A percentile compares a stretch with the other conserved stretches of the same genome.
These are phyloP conservation scores for Morella rubra DNA, from an alignment of 306 rosid genomes.

Conservation along the genomic window DNA sequence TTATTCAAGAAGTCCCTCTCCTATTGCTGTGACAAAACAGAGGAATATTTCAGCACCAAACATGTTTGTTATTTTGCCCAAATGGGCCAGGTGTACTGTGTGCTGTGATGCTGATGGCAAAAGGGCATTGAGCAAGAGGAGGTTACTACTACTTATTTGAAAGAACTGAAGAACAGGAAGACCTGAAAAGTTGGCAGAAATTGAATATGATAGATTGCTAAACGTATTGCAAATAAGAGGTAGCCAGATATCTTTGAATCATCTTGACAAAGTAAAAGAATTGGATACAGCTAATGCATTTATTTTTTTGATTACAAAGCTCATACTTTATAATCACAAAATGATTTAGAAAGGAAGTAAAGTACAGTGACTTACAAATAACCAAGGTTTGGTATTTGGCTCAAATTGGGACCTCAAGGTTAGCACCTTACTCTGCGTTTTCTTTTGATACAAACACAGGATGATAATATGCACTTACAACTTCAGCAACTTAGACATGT, in stretches of 20 bases:
- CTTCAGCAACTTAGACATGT: conserved; percentile 58
- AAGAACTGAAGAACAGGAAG: too few species aligned
- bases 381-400: conserved; percentile 43
- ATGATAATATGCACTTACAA: conserved; percentile 56
- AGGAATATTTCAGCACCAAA: too few species aligned
- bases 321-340: background rate
- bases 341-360: conserved; percentile 10
- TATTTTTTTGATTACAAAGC: background rate
- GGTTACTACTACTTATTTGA: too few species aligned
- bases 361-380: conserved; percentile 64
- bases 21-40: too few species aligned
- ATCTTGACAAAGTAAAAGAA: background rate
- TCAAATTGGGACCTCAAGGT: conserved; percentile 59
- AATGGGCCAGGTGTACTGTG: too few species aligned
- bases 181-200: too few species aligned
- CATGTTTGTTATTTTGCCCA: too few species aligned
- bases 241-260: background rate
- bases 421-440: conserved; percentile 5
- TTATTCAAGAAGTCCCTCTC: too few species aligned
- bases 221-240: too few species aligned
- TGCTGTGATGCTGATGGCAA: too few species aligned
- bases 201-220: too few species aligned
- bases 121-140: too few species aligned
- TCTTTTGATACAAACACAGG: conserved; percentile 8
- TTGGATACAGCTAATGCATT: background rate